A percentile compares a stretch with the other conserved stretches of the same genome.
phyloP scores from a whole-genome alignment of 768 basidiomycete genomes.

The Suillus americanus region DNA sequence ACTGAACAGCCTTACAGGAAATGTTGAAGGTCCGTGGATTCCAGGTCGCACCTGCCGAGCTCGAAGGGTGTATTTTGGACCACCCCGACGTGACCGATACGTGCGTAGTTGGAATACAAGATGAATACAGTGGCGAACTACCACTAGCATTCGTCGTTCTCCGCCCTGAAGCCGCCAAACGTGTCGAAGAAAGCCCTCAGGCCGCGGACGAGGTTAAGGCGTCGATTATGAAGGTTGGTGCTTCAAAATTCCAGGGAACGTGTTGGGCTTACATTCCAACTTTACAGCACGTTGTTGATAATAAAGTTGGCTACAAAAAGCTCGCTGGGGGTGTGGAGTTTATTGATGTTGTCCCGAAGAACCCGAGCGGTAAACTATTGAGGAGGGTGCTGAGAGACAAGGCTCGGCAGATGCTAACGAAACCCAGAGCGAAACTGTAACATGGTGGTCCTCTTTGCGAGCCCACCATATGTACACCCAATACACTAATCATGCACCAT shows the following conservation, averaged over 20 bases:
- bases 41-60: constrained; percentile 64
- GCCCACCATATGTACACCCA: not conserved
- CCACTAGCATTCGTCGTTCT: constrained; percentile 72
- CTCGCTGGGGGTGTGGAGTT: constrained; percentile 63
- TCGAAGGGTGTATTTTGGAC: constrained; percentile 62
- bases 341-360: constrained; percentile 63
- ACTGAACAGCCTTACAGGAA: constrained; percentile 43
- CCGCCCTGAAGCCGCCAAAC: constrained; percentile 36
- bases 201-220: constrained; percentile 35
- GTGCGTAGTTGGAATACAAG: constrained; percentile 65
- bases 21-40: constrained; percentile 64
- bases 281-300: constrained; percentile 53
- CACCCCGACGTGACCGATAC: constrained; percentile 61
- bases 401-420: constrained; percentile 33
- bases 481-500: not conserved
- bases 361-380: constrained; percentile 69
- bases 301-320: constrained; percentile 60
- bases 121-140: constrained; percentile 76
- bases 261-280: not conserved
- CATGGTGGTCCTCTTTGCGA: not conserved
- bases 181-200: constrained; percentile 32
- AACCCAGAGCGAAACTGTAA: constrained; percentile 29
- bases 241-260: not conserved
- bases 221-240: constrained; percentile 54
- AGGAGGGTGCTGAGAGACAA: constrained; percentile 53